These are phyloP conservation scores for Teunomyces pallodes DNA, from an alignment of 805 yeast species.

Conservation along the genomic window DNA sequence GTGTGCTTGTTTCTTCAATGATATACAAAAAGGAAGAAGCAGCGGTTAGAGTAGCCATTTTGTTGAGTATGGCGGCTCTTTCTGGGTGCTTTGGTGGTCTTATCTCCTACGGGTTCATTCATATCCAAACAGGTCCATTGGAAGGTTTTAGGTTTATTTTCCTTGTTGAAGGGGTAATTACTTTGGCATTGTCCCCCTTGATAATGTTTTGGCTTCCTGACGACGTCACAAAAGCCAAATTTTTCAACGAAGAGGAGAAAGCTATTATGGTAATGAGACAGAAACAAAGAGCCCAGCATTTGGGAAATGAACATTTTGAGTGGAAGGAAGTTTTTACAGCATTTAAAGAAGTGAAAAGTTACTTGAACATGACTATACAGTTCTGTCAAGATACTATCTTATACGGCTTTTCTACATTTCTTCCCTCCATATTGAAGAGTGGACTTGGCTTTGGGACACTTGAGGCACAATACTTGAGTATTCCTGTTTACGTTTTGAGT, in stretches of 20 bases:
- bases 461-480: constrained; percentile 38
- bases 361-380: constrained; percentile 36
- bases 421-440: constrained; percentile 36
- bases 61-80: constrained; percentile 52
- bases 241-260: constrained; percentile 37
- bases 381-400: constrained; percentile 43
- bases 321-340: constrained; percentile 32
- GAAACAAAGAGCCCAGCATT: constrained; percentile 30
- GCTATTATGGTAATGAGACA: constrained; percentile 33
- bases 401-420: constrained; percentile 43
- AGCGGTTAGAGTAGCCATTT: constrained; percentile 23
- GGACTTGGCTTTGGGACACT: constrained; percentile 24
- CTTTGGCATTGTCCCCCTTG: constrained; percentile 36
- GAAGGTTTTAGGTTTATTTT: constrained; percentile 53
- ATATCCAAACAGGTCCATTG: constrained; percentile 24
- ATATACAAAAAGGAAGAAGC: constrained; percentile 15
- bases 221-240: constrained; percentile 37
- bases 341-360: constrained; percentile 34
- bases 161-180: constrained; percentile 46
- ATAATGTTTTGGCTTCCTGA: constrained; percentile 40
- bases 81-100: constrained; percentile 61
- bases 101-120: constrained; percentile 43
- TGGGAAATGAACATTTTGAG: constrained; percentile 29
- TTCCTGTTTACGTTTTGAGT: constrained; percentile 37
- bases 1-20: constrained; percentile 40